phyloP scores from a whole-genome alignment of 768 basidiomycete species.

The Mycena haematopus region DNA sequence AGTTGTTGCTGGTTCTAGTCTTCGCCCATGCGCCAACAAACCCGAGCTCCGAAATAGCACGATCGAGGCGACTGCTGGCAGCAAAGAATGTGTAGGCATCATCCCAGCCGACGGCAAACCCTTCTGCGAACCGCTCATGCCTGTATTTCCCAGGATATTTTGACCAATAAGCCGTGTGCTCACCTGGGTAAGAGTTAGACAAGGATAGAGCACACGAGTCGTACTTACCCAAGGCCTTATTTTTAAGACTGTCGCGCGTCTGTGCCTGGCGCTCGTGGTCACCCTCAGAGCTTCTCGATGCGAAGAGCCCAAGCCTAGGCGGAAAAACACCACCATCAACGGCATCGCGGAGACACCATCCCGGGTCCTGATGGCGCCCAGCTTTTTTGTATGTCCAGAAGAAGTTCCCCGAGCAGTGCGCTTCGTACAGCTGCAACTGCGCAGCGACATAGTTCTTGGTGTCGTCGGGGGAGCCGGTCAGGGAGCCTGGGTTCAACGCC shows the following conservation, averaged over 20 bases:
- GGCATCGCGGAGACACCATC: slow-evolving; percentile 78
- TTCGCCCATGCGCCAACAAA: slow-evolving; percentile 68
- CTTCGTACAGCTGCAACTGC: slow-evolving; percentile 70
- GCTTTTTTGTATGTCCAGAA: slow-evolving; percentile 87
- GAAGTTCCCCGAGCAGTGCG: slow-evolving; percentile 73
- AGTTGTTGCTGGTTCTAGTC: slow-evolving; percentile 50
- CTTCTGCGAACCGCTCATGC: slow-evolving; percentile 71
- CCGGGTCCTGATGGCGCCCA: slow-evolving; percentile 62
- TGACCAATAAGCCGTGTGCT: slow-evolving; percentile 50
- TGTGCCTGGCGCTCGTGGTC: slow-evolving; percentile 30
- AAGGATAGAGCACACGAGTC: neutral
- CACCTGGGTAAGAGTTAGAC: slow-evolving; percentile 35
- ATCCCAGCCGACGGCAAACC: slow-evolving; percentile 75
- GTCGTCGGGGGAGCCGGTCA: slow-evolving; percentile 47
- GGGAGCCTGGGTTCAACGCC: slow-evolving; percentile 69
- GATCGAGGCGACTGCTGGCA: slow-evolving; percentile 25
- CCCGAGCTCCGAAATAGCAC: slow-evolving; percentile 61
- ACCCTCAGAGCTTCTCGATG: slow-evolving; percentile 32
- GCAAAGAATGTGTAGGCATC: slow-evolving; percentile 66
- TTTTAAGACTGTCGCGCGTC: slow-evolving; percentile 37
- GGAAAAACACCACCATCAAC: slow-evolving; percentile 69
- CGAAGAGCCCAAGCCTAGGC: slow-evolving; percentile 49
- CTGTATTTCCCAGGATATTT: slow-evolving; percentile 63
- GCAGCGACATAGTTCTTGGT: slow-evolving; percentile 59
- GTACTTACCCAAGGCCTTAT: slow-evolving; percentile 41